A percentile compares a stretch with the other conserved stretches of the same genome.
Conservation (phyloP, 352 stramenopile genomes). For the Pythium aristosporum region DNA sequence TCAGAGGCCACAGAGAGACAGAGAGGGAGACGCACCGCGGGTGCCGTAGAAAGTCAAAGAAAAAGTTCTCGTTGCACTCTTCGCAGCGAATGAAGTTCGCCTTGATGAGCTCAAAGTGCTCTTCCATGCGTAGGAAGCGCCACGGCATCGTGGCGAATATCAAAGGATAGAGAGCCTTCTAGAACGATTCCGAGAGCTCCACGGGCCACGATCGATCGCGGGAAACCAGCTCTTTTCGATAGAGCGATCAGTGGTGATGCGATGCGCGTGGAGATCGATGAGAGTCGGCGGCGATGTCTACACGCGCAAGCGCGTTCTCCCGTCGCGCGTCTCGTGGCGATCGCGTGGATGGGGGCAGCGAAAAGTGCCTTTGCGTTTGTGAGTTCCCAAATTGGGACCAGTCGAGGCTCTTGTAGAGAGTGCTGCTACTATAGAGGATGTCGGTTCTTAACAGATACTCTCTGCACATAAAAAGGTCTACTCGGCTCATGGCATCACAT, state of each 20-base stretch:
- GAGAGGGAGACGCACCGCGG: constrained; percentile 37
- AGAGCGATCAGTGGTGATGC: not conserved
- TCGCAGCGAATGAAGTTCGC: constrained; percentile 80
- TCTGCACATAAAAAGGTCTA: too few species aligned
- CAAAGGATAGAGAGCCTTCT: not conserved
- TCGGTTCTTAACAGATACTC: constrained; percentile 1
- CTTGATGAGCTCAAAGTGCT: constrained; percentile 61
- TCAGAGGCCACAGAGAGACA: not conserved
- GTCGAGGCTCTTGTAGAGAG: constrained; percentile 25
- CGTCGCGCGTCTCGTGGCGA: not conserved
- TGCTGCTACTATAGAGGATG: constrained; percentile 34
- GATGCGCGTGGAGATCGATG: not conserved
- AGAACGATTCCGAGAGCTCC: not conserved
- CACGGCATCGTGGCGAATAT: constrained; percentile 21
- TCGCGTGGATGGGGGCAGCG: not conserved
- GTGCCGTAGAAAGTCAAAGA: constrained; percentile 78
- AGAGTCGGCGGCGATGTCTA: constrained; percentile 20
- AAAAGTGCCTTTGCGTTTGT: not conserved
- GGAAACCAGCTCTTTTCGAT: not conserved
- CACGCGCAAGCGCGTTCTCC: constrained; percentile 12
- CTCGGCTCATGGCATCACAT: too few species aligned
- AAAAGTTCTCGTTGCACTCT: constrained; percentile 81
- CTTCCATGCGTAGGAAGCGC: constrained; percentile 47
- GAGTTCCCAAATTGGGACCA: not conserved
- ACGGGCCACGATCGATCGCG: not conserved